Percentiles rank a stretch among this genome's conserved stretches.
Conservation (phyloP, 805 yeast species). For the Lipomyces chichibuensis region DNA sequence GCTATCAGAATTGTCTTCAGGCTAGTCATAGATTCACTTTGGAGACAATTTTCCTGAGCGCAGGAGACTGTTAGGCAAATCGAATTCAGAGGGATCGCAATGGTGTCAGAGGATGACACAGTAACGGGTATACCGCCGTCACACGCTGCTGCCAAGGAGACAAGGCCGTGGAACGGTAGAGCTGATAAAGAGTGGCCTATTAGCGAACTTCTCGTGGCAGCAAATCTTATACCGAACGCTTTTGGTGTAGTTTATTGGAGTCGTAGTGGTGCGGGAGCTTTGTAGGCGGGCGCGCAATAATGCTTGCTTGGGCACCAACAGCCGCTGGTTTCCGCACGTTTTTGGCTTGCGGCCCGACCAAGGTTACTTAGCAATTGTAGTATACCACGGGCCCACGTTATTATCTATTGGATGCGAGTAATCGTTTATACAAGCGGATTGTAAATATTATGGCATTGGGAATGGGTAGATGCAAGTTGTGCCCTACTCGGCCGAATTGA, state of each 20-base stretch:
- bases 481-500: not conserved
- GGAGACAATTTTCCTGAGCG: conserved; percentile 38
- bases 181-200: too few species aligned
- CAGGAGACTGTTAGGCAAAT: conserved; percentile 50
- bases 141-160: too few species aligned
- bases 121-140: too few species aligned
- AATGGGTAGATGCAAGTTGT: not conserved
- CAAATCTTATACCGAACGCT: too few species aligned
- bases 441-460: not conserved
- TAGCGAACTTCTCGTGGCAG: too few species aligned
- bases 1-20: conserved; percentile 46
- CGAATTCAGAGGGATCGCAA: not conserved
- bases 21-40: conserved; percentile 18
- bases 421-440: not conserved
- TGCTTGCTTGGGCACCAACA: not conserved
- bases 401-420: not conserved
- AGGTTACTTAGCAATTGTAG: not conserved
- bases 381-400: not conserved
- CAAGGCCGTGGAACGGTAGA: too few species aligned
- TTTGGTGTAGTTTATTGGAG: too few species aligned
- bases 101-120: not conserved
- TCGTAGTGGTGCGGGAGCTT: not conserved
- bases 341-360: not conserved
- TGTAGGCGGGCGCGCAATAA: not conserved
- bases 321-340: not conserved